A percentile compares a stretch with the other conserved stretches of the same genome.
Evolutionary conservation across 2,329 filamentous ascomycete species (phyloP).

Genomic region (Botryotinia calthae): DNA sequence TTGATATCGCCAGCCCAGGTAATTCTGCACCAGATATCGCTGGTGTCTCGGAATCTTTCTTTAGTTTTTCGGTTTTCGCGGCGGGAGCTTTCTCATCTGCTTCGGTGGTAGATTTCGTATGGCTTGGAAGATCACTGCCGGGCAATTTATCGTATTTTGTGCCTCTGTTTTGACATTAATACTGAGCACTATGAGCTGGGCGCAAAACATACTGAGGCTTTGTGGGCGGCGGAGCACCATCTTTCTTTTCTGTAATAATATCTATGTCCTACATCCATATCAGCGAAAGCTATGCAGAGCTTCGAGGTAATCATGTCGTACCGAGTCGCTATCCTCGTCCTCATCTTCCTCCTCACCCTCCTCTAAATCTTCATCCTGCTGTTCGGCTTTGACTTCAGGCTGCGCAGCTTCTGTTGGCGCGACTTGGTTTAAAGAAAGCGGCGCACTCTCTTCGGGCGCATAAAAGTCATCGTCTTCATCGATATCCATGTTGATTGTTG

Average conservation of each 20-base stretch:
- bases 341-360: constrained; percentile 64
- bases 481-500: constrained; percentile 54
- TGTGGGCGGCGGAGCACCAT: constrained; percentile 54
- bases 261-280: constrained; percentile 55
- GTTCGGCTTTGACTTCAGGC: constrained; percentile 38
- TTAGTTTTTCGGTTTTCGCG: constrained; percentile 48
- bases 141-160: constrained; percentile 41
- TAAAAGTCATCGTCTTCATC: constrained; percentile 69
- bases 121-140: background rate
- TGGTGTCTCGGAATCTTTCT: constrained; percentile 38
- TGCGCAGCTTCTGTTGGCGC: constrained; percentile 32
- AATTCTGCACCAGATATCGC: constrained; percentile 48
- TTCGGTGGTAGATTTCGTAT: constrained; percentile 50
- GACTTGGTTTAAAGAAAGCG: constrained; percentile 26
- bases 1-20: constrained; percentile 72
- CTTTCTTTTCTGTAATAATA: constrained; percentile 66
- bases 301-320: constrained; percentile 42
- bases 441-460: constrained; percentile 55
- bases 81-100: constrained; percentile 45
- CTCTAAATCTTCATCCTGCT: constrained; percentile 54
- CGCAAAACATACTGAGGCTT: constrained; percentile 44
- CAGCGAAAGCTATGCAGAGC: constrained; percentile 19
- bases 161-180: constrained; percentile 22
- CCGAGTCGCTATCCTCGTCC: constrained; percentile 54
- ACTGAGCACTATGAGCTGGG: constrained; percentile 3